These are phyloP conservation scores for Epichloe typhina DNA, from an alignment of 2,329 filamentous ascomycete species.

Conservation along the genomic window DNA sequence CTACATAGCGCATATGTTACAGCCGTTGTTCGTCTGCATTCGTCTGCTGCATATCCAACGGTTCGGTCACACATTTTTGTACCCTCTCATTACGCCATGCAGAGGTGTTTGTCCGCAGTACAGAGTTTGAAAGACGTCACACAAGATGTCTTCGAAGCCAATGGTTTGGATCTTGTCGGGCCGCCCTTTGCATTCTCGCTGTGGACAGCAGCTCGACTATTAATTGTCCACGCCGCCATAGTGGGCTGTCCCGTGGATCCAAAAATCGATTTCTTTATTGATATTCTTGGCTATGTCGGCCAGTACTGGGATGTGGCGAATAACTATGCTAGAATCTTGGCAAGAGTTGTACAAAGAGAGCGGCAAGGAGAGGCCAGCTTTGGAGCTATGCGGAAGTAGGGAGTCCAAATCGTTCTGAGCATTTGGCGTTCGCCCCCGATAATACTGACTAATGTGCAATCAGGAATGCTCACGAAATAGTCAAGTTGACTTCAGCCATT, in stretches of 20 bases:
- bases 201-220: slow-evolving; percentile 28
- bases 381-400: slow-evolving; percentile 27
- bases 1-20: slow-evolving; percentile 32
- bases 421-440: too few species aligned
- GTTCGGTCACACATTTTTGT: slow-evolving; percentile 27
- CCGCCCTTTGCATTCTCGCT: slow-evolving; percentile 32
- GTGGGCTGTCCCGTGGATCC: slow-evolving; percentile 23
- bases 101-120: slow-evolving; percentile 29
- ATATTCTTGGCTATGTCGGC: slow-evolving; percentile 27
- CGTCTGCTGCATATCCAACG: slow-evolving; percentile 29
- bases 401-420: neutral
- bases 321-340: slow-evolving; percentile 28
- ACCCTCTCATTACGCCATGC: slow-evolving; percentile 31
- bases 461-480: slow-evolving; percentile 27
- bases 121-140: slow-evolving; percentile 30
- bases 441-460: neutral
- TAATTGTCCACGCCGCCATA: slow-evolving; percentile 28
- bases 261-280: slow-evolving; percentile 30
- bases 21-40: slow-evolving; percentile 29
- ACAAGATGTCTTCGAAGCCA: slow-evolving; percentile 29
- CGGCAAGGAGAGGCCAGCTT: slow-evolving; percentile 24
- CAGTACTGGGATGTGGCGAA: slow-evolving; percentile 31
- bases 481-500: slow-evolving; percentile 21
- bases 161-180: slow-evolving; percentile 28
- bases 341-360: slow-evolving; percentile 23